Evolutionary conservation across 164 flowering plant genomes (phyloP).

Genomic region (Piper longum): DNA sequence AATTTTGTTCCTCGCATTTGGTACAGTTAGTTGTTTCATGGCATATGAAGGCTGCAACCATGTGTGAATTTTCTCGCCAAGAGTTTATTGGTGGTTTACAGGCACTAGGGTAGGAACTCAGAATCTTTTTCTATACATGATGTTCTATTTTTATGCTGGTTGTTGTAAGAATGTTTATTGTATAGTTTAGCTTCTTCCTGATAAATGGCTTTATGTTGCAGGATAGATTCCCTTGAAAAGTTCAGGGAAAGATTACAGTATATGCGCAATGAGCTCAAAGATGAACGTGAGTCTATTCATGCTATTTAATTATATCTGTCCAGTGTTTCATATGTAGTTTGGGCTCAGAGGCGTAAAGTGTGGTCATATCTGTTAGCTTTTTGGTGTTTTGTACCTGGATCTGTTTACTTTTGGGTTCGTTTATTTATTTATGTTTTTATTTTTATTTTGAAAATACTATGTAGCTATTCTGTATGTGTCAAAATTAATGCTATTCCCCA

Average conservation of each 20-base stretch:
- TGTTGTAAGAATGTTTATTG: neutral
- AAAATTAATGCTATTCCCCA: neutral
- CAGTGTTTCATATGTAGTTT: neutral
- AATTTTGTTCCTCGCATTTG: conserved; percentile 2
- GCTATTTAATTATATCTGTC: neutral
- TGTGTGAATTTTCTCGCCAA: conserved; percentile 96
- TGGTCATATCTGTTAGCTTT: no score
- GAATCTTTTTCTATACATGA: neutral
- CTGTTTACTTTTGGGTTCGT: neutral
- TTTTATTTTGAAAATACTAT: no score
- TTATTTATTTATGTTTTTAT: no score
- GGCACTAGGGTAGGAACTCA: conserved; percentile 54
- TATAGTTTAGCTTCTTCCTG: neutral
- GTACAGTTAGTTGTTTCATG: conserved; percentile 86
- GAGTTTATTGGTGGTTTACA: conserved; percentile 87
- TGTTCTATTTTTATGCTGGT: neutral
- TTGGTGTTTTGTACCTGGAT: no score
- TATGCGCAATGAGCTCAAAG: conserved; percentile 86
- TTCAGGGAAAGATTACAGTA: conserved; percentile 69
- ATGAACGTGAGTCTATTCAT: conserved; percentile 61
- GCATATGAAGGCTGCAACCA: conserved; percentile 99
- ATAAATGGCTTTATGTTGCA: conserved; percentile 24
- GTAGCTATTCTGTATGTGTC: neutral
- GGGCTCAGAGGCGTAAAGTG: no score
- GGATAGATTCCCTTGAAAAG: conserved; percentile 90